phyloP scores from a whole-genome alignment of 768 basidiomycete genomes.

The Candolleomyces efflorescens region DNA sequence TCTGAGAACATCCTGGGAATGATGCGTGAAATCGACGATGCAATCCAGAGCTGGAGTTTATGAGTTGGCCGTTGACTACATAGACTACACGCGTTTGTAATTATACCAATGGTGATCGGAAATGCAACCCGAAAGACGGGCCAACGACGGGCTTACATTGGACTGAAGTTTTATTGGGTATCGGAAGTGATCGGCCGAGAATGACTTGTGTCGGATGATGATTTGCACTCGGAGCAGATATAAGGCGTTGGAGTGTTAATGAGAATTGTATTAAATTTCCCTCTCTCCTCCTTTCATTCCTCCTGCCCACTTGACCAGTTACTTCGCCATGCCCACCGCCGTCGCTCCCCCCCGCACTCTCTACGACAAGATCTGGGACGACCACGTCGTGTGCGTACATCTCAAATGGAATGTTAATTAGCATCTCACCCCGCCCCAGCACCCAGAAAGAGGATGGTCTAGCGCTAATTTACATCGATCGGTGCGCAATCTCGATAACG shows the following conservation, averaged over 20 bases:
- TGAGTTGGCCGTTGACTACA: neutral
- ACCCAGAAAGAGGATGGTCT: slow-evolving; percentile 71
- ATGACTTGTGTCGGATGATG: slow-evolving; percentile 2
- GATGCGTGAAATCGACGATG: slow-evolving; percentile 29
- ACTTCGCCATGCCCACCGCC: slow-evolving; percentile 33
- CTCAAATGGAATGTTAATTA: slow-evolving; percentile 11
- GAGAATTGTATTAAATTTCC: slow-evolving; percentile 6
- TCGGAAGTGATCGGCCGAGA: slow-evolving; percentile 10
- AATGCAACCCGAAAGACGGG: no score
- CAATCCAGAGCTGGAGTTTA: slow-evolving; percentile 27
- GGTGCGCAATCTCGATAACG: slow-evolving; percentile 35
- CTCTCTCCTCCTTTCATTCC: slow-evolving; percentile 9
- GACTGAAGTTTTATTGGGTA: slow-evolving; percentile 10
- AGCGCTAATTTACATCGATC: slow-evolving; percentile 80
- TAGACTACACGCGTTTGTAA: neutral
- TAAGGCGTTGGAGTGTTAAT: neutral
- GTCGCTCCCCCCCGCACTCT: slow-evolving; percentile 70
- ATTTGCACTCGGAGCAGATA: slow-evolving; percentile 4
- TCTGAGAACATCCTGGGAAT: slow-evolving; percentile 29
- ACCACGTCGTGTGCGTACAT: slow-evolving; percentile 80
- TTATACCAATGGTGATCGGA: neutral
- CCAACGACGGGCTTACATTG: slow-evolving; percentile 5
- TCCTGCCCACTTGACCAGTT: slow-evolving; percentile 8
- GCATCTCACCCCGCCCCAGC: slow-evolving; percentile 31
- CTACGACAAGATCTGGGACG: slow-evolving; percentile 98